Percentiles rank a stretch among this genome's conserved stretches.
These are phyloP conservation scores for Cucurbita maxima DNA, from an alignment of 306 rosid genomes.

Conservation along the genomic window DNA sequence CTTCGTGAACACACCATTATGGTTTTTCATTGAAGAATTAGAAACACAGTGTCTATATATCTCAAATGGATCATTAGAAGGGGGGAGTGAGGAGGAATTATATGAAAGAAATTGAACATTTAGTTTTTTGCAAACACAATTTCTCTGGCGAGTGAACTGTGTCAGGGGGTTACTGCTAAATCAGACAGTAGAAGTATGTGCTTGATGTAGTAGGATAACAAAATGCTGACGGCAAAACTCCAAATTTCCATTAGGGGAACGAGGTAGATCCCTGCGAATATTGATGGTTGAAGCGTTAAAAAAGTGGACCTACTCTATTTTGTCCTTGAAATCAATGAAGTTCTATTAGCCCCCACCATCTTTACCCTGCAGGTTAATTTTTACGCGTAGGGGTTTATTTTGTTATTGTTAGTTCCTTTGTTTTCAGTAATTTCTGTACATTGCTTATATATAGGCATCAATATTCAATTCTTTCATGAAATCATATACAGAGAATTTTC, in stretches of 20 bases:
- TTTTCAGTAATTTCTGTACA: background rate
- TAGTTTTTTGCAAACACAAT: background rate
- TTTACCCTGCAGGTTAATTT: background rate
- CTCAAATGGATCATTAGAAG: background rate
- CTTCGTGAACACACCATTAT: background rate
- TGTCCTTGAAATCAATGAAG: background rate
- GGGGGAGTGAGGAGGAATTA: background rate
- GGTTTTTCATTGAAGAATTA: background rate
- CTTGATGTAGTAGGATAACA: background rate
- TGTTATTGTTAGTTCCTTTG: background rate
- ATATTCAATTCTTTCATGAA: background rate
- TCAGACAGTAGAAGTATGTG: background rate
- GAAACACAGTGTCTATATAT: background rate
- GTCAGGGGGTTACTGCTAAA: background rate
- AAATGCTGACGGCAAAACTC: background rate
- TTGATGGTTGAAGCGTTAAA: background rate
- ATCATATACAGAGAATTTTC: background rate
- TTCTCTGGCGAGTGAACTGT: background rate
- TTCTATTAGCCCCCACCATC: background rate
- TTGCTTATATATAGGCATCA: background rate
- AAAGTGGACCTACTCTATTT: background rate
- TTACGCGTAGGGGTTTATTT: background rate
- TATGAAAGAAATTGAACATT: background rate
- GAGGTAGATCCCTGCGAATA: background rate
- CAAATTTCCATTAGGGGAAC: background rate